Evolutionary conservation across 345 rosid genomes (phyloP), one percentile per base, ranked within the genome.

Genomic region (Nephelium lappaceum): DNA sequence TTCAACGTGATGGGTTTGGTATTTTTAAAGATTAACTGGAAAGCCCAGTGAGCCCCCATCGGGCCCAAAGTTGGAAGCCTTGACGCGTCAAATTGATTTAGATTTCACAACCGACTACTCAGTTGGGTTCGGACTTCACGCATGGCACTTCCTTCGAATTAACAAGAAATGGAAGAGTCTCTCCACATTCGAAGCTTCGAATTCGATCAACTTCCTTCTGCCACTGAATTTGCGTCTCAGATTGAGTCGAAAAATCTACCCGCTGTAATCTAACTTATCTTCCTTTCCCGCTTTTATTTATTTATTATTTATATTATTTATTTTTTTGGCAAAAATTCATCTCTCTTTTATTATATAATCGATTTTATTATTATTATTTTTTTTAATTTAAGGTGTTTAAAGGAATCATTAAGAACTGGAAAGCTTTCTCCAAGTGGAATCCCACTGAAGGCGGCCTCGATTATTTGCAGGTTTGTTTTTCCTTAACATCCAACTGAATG

Each of bases 381-480:
- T 10, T 55, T 67, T 36, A 5, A 69, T 73, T 25, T 2, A 78
- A 93, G 98, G 97, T 91, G 14, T 84, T 93, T 58, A 70, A 79
- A 63, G 91, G 94, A 77, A 89, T 92, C 77, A 77, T 78, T 47
- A 84, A 85, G 85, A 81, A 85, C 0, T 89, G 97, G 98, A 81
- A 88, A 24, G 97, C 94, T 18, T 88, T 78, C 79, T 80, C 83
- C 51, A 83, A 78, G 79, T 96, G 97, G 98, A 84, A 89, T 85
- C 95, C 97, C 10, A 81, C 72, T 78, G 83, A 82, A 27, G 87
- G 88, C 67, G 97, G 98, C 71, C 93, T 95, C 78, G 89, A 92
- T 71, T 92, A 92, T 77, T 85, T 95, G 72, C 89, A 91, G 95
- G 98, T 89, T 83, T 70, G 98, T 89, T 84, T 69, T 77, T 47